Percentiles rank a stretch among this genome's conserved stretches.
These are phyloP conservation scores for Cladorrhinum samala DNA, from an alignment of 495 filamentous ascomycete species.

Conservation along the genomic window DNA sequence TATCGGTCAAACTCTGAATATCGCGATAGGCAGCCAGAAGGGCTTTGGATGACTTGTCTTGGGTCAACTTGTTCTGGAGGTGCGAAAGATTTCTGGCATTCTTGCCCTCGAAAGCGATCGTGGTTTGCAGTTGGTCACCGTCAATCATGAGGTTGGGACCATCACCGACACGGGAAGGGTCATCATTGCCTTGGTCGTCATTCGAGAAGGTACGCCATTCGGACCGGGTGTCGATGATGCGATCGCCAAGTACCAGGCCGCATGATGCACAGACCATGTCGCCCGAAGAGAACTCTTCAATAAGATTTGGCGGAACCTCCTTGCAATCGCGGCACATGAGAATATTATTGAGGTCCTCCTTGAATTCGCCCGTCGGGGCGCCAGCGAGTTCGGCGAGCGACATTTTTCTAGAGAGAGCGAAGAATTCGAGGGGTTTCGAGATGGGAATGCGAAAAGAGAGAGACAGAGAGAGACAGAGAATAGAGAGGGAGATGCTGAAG, in stretches of 20 bases:
- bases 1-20: slow-evolving; percentile 82
- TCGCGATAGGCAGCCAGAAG: slow-evolving; percentile 80
- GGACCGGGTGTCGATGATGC: slow-evolving; percentile 88
- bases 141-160: slow-evolving; percentile 79
- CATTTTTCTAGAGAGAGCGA: no score
- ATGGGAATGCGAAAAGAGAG: background rate
- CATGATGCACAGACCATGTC: slow-evolving; percentile 91
- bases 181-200: slow-evolving; percentile 89
- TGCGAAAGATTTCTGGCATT: slow-evolving; percentile 70
- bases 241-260: slow-evolving; percentile 83
- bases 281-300: slow-evolving; percentile 84
- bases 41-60: slow-evolving; percentile 72
- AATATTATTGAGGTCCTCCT: slow-evolving; percentile 70
- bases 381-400: slow-evolving; percentile 4
- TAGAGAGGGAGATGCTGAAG: background rate
- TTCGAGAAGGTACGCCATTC: slow-evolving; percentile 99
- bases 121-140: slow-evolving; percentile 86
- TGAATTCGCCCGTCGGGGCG: slow-evolving; percentile 22
- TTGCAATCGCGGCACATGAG: slow-evolving; percentile 85
- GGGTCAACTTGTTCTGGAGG: slow-evolving; percentile 80
- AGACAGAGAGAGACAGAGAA: background rate
- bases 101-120: slow-evolving; percentile 75
- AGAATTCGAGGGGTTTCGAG: background rate
- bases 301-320: slow-evolving; percentile 82
- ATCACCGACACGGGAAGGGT: slow-evolving; percentile 96